These are phyloP conservation scores for Acidomyces sp. DNA, from an alignment of 495 filamentous ascomycete genomes.

Conservation along the genomic window DNA sequence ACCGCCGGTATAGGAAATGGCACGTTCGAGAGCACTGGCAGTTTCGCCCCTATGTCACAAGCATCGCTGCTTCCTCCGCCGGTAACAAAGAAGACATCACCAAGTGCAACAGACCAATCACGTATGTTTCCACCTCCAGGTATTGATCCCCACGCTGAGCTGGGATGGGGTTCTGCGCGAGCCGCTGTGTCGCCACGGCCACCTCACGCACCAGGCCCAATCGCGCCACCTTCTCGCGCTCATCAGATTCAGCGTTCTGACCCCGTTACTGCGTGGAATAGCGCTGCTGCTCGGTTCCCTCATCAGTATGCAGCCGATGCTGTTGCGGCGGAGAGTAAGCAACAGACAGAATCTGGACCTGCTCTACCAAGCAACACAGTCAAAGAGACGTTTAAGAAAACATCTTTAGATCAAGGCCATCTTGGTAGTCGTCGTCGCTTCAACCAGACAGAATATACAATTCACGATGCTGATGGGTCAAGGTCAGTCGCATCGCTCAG, in stretches of 20 bases:
- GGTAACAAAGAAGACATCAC: slow-evolving; percentile 3
- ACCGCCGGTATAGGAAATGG: slow-evolving; percentile 31
- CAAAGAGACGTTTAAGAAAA: slow-evolving; percentile 20
- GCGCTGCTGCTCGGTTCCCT: slow-evolving; percentile 14
- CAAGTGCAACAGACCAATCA: slow-evolving; percentile 2
- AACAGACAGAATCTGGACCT: neutral
- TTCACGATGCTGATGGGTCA: slow-evolving; percentile 14
- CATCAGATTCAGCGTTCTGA: slow-evolving; percentile 6
- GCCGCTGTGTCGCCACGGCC: slow-evolving; percentile 12
- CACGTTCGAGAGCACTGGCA: slow-evolving; percentile 27
- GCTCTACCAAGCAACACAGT: slow-evolving; percentile 7
- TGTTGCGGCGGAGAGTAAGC: slow-evolving; percentile 3
- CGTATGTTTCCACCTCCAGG: slow-evolving; percentile 14
- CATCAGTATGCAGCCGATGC: slow-evolving; percentile 15
- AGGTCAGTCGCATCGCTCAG: slow-evolving; percentile 10
- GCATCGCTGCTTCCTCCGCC: slow-evolving; percentile 12
- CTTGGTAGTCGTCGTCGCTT: slow-evolving; percentile 10
- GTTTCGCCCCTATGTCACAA: slow-evolving; percentile 17
- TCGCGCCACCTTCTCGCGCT: slow-evolving; percentile 23
- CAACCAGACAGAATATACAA: slow-evolving; percentile 9
- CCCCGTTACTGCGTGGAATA: slow-evolving; percentile 12
- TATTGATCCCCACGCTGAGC: slow-evolving; percentile 12
- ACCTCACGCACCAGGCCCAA: slow-evolving; percentile 19
- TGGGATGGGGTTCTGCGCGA: slow-evolving; percentile 13
- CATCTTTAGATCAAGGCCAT: neutral